These are phyloP conservation scores for Yarrowia sp. DNA, from an alignment of 805 yeast genomes.

Conservation along the genomic window DNA sequence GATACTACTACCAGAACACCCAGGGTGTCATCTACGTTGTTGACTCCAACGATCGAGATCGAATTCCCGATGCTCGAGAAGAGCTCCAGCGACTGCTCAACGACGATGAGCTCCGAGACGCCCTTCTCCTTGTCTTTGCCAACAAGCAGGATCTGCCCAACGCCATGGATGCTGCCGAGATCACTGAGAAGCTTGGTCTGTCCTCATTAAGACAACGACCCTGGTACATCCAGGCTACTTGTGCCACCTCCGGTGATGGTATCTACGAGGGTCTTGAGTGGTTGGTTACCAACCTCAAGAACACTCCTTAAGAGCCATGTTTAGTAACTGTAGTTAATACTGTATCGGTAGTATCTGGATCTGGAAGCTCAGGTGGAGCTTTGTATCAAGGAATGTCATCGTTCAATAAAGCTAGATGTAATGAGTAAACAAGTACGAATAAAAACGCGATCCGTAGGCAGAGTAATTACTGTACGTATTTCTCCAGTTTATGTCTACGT, in stretches of 20 bases:
- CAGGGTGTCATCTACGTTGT: slow-evolving; percentile 98
- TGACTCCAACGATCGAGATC: slow-evolving; percentile 96
- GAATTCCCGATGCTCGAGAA: slow-evolving; percentile 97
- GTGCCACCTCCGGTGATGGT: slow-evolving; percentile 99
- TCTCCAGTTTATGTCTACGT: too few species aligned
- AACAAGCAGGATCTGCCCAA: slow-evolving; percentile 99
- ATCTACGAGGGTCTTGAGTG: slow-evolving; percentile 96
- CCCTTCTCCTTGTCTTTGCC: slow-evolving; percentile 91
- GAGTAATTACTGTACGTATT: too few species aligned
- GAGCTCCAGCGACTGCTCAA: slow-evolving; percentile 97
- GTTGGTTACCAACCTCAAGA: slow-evolving; percentile 88
- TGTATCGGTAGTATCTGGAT: slow-evolving; percentile 24
- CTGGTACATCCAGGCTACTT: slow-evolving; percentile 98
- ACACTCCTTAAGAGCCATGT: slow-evolving; percentile 35
- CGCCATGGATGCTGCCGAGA: slow-evolving; percentile 98
- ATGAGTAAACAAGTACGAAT: background rate
- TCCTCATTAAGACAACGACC: slow-evolving; percentile 98
- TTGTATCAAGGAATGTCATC: slow-evolving; percentile 2
- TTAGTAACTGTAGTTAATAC: slow-evolving; percentile 27
- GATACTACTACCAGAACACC: slow-evolving; percentile 98
- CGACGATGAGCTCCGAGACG: slow-evolving; percentile 97
- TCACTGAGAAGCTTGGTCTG: slow-evolving; percentile 93
- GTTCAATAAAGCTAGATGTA: slow-evolving; percentile 5
- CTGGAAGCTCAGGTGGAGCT: slow-evolving; percentile 20
- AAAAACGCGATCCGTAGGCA: background rate